Conservation (phyloP, 2,329 filamentous ascomycete species). For the Epichloe uncinata region DNA sequence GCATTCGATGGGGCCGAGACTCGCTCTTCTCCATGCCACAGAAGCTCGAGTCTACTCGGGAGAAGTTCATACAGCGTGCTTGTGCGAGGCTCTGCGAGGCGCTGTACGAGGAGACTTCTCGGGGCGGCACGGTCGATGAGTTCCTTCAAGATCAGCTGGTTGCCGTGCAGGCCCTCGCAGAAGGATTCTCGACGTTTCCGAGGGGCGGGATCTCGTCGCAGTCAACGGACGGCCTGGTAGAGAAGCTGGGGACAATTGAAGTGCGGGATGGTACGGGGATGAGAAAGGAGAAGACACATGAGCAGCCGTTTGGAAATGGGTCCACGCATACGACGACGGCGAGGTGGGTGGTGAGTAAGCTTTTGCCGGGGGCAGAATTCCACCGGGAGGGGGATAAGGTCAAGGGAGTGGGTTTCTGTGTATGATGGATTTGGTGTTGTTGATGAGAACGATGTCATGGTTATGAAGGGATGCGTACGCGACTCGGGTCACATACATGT, state of each 20-base stretch:
- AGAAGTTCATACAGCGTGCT: conserved; percentile 24
- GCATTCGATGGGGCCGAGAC: conserved; percentile 37
- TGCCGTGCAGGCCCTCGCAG: conserved; percentile 44
- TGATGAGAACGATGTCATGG: not conserved
- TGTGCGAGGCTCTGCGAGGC: conserved; percentile 31
- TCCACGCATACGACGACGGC: conserved; percentile 45
- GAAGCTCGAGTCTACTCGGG: conserved; percentile 18
- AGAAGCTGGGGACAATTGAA: conserved; percentile 10
- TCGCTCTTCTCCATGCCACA: conserved; percentile 27
- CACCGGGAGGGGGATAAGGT: conserved; percentile 37
- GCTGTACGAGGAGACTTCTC: conserved; percentile 30
- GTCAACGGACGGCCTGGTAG: conserved; percentile 14
- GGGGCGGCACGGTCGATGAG: conserved; percentile 37
- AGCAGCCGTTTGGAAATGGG: conserved; percentile 43
- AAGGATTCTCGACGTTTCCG: conserved; percentile 36
- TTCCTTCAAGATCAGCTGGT: conserved; percentile 49
- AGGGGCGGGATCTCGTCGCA: conserved; percentile 11
- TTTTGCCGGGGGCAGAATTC: conserved; percentile 36
- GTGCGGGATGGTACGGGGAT: conserved; percentile 13
- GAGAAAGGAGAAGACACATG: conserved; percentile 29
- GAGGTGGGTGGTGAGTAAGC: conserved; percentile 41
- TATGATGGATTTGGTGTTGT: not conserved
- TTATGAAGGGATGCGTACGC: not conserved
- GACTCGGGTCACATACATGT: not conserved
- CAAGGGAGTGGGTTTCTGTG: conserved; percentile 28